Evolutionary conservation across 192 early-diverging fungal genomes (phyloP).

Genomic region (Coemansia sp.): DNA sequence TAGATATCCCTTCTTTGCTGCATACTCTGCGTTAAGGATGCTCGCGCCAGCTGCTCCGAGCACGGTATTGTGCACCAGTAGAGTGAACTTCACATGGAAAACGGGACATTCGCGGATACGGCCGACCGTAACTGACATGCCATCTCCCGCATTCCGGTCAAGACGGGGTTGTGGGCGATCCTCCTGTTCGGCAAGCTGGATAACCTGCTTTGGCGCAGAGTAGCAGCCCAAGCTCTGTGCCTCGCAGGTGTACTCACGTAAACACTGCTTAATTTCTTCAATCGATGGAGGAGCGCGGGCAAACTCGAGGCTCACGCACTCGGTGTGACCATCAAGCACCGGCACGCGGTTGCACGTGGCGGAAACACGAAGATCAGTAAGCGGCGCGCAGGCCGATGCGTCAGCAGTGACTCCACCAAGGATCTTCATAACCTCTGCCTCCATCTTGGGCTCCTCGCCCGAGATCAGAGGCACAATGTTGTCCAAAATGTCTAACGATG

Average conservation of each 20-base stretch:
- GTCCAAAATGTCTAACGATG: slow-evolving; percentile 92
- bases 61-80: slow-evolving; percentile 94
- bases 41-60: slow-evolving; percentile 93
- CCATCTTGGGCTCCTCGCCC: slow-evolving; percentile 98
- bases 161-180: slow-evolving; percentile 95
- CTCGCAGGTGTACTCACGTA: slow-evolving; percentile 77
- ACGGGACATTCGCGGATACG: slow-evolving; percentile 81
- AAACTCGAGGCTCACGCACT: slow-evolving; percentile 88
- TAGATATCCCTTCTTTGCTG: slow-evolving; percentile 71
- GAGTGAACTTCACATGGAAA: slow-evolving; percentile 87
- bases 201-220: slow-evolving; percentile 78
- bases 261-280: slow-evolving; percentile 69
- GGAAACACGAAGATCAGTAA: slow-evolving; percentile 70
- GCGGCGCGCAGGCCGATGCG: slow-evolving; percentile 48
- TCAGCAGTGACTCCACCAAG: slow-evolving; percentile 66
- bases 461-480: slow-evolving; percentile 93
- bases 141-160: slow-evolving; percentile 79
- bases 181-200: slow-evolving; percentile 65
- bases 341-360: slow-evolving; percentile 96
- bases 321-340: slow-evolving; percentile 94
- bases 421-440: slow-evolving; percentile 91
- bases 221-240: slow-evolving; percentile 74
- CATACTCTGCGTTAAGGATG: slow-evolving; percentile 93
- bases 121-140: slow-evolving; percentile 91
- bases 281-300: slow-evolving; percentile 62